A percentile compares a stretch with the other conserved stretches of the same genome.
Evolutionary conservation across 495 filamentous ascomycete species (phyloP).

Genomic region (Staphylotrichum tortipilum): DNA sequence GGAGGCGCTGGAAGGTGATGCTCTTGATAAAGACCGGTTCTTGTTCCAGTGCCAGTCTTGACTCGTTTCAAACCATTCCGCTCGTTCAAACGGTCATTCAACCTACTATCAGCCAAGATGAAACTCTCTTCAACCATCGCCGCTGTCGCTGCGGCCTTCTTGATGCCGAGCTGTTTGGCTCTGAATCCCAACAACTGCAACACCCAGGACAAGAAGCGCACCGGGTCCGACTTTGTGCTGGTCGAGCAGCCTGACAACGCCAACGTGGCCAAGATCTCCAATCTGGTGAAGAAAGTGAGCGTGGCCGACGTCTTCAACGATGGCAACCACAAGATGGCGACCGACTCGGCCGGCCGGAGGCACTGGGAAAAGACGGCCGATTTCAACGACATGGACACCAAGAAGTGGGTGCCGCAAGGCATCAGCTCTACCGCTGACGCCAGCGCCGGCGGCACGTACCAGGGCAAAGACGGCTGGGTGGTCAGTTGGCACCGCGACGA

Average conservation of each 20-base stretch:
- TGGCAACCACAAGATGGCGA: conserved; percentile 29
- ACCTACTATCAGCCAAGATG: too few relatives aligned
- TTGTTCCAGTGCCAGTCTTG: too few relatives aligned
- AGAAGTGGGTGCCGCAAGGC: conserved; percentile 34
- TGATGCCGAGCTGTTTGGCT: background rate
- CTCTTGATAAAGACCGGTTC: too few relatives aligned
- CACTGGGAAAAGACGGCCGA: conserved; percentile 22
- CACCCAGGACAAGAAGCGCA: conserved; percentile 1
- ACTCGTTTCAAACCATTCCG: too few relatives aligned
- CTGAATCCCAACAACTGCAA: conserved; percentile 8
- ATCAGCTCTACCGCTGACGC: conserved; percentile 34
- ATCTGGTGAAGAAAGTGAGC: conserved; percentile 20
- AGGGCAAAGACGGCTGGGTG: conserved; percentile 29
- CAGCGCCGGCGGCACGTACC: conserved; percentile 21
- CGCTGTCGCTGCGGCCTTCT: too few relatives aligned
- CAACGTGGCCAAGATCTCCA: conserved; percentile 13
- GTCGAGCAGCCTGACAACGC: conserved; percentile 16
- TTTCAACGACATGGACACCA: conserved; percentile 27
- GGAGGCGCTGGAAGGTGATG: too few relatives aligned
- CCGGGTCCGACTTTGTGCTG: conserved; percentile 6
- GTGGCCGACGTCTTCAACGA: conserved; percentile 28
- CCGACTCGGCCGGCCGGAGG: conserved; percentile 12
- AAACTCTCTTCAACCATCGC: too few relatives aligned
- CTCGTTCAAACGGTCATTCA: too few relatives aligned
- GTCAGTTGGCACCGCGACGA: conserved; percentile 33